Evolutionary conservation across 441 rosid genomes (phyloP).

Genomic region (Mallotus japonicus): DNA sequence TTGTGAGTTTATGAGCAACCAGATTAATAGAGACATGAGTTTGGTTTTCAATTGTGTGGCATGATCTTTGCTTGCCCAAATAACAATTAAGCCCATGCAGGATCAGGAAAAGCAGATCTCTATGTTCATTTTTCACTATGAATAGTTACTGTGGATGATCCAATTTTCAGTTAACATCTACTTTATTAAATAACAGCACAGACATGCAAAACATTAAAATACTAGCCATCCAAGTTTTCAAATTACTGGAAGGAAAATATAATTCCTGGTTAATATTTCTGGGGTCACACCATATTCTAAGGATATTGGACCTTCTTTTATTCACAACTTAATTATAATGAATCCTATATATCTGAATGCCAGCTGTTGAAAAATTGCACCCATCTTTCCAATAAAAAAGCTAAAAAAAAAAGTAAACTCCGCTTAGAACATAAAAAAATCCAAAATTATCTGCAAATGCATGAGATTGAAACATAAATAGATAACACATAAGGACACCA

Average conservation of each 20-base stretch:
- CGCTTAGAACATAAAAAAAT: background rate
- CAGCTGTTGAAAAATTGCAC: background rate
- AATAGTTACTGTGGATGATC: too few species aligned
- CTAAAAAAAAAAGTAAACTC: background rate
- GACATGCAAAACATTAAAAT: too few species aligned
- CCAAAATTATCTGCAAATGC: background rate
- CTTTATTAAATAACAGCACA: too few species aligned
- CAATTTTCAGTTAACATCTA: too few species aligned
- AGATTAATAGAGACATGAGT: background rate
- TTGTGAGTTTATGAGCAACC: background rate
- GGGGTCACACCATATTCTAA: too few species aligned
- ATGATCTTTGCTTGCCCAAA: background rate
- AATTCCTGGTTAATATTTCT: too few species aligned
- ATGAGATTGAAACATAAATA: constrained; percentile 9
- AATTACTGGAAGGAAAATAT: too few species aligned
- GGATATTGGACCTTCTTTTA: too few species aligned
- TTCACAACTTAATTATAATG: too few species aligned
- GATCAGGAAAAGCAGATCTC: background rate
- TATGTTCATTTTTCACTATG: background rate
- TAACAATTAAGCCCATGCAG: background rate
- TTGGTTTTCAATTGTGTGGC: background rate
- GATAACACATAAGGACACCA: constrained; percentile 31
- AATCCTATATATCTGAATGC: background rate
- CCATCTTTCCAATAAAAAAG: background rate
- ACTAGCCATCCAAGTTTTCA: too few species aligned